Percentiles rank a stretch among this genome's conserved stretches.
These are phyloP conservation scores for Penicillium verhagenii DNA, from an alignment of 495 filamentous ascomycete genomes.

Conservation along the genomic window DNA sequence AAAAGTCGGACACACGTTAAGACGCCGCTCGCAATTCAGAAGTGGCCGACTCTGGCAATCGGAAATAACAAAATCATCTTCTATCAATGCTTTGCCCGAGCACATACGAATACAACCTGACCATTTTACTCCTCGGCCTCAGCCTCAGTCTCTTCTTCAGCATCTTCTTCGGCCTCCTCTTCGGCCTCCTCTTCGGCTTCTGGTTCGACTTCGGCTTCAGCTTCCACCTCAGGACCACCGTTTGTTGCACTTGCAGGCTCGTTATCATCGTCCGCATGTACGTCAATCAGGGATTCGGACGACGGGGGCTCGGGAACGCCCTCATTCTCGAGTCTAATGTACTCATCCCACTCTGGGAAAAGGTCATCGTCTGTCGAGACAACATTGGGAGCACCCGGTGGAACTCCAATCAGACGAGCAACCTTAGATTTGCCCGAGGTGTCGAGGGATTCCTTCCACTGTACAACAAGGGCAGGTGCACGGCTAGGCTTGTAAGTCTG, in stretches of 20 bases:
- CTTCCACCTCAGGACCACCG: slow-evolving; percentile 34
- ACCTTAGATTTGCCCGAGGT: slow-evolving; percentile 79
- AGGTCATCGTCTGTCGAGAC: slow-evolving; percentile 79
- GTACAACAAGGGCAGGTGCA: slow-evolving; percentile 62
- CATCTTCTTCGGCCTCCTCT: slow-evolving; percentile 4
- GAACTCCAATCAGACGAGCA: slow-evolving; percentile 77
- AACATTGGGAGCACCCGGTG: slow-evolving; percentile 52
- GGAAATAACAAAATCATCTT: slow-evolving; percentile 26
- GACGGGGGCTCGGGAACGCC: slow-evolving; percentile 42
- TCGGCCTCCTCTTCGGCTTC: slow-evolving; percentile 15
- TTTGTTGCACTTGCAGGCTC: slow-evolving; percentile 33
- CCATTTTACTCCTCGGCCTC: slow-evolving; percentile 28
- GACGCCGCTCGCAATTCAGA: slow-evolving; percentile 33
- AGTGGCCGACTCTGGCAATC: slow-evolving; percentile 22
- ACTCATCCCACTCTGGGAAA: slow-evolving; percentile 96
- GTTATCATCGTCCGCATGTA: slow-evolving; percentile 37
- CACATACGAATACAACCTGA: slow-evolving; percentile 19
- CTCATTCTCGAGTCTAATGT: slow-evolving; percentile 74
- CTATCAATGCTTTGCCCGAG: slow-evolving; percentile 24
- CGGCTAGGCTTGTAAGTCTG: slow-evolving; percentile 90
- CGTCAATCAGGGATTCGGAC: slow-evolving; percentile 49
- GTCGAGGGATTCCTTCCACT: slow-evolving; percentile 82
- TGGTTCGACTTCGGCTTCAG: slow-evolving; percentile 19
- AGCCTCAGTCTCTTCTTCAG: slow-evolving; percentile 16
- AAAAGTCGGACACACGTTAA: slow-evolving; percentile 33